Base-by-base conservation (phyloP, 306 rosid species). In the Boehmeria nivea region DNA sequence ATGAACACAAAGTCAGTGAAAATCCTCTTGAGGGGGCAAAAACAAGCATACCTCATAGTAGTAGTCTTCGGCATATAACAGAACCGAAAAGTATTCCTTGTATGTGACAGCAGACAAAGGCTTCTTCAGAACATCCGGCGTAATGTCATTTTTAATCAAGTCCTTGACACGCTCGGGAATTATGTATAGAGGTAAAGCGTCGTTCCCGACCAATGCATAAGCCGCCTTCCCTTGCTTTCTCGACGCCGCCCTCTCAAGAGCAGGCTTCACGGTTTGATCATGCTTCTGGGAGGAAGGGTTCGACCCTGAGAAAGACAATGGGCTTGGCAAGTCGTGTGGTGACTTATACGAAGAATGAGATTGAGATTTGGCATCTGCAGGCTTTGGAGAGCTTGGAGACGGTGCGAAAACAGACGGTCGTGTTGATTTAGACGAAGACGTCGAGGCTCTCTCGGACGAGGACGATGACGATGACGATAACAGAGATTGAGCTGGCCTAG, bases 61-160 rank as follows among this genome's bases (percentile, higher is more conserved):
- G 63, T 61, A 73, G 9, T 78, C 83, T 67, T 78, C 83, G 23
- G 66, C 73, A 49, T 66, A 63, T 53, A 78, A 50, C 14, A 73
- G 72, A 59, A 68, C 56, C 22, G 75, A 60, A 59, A 78, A 78
- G 68, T 46, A 66, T 34, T 54, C 65, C 80, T 70, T 78, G 19
- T 73, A 78, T 15, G 66, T 69, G 3, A 26, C 22, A 25, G 69
- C 47, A 14, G 72, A 73, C 57, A 78, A 18, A 15, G 57, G 71
- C 24, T 40, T 47, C 11, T 53, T 62, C 19, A 78, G 42, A 50
- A 73, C 57, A 16, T 50, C 20, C 1, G 83, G 80, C 46, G 37
- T 66, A 18, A 62, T 63, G 19, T 59, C 72, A 1, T 39, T 54
- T 67, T 78, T 58, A 43, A 78, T 65, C 71, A 69, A 56, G 36